Base-by-base conservation (phyloP, 306 rosid species). In the Rosa multiflora region DNA sequence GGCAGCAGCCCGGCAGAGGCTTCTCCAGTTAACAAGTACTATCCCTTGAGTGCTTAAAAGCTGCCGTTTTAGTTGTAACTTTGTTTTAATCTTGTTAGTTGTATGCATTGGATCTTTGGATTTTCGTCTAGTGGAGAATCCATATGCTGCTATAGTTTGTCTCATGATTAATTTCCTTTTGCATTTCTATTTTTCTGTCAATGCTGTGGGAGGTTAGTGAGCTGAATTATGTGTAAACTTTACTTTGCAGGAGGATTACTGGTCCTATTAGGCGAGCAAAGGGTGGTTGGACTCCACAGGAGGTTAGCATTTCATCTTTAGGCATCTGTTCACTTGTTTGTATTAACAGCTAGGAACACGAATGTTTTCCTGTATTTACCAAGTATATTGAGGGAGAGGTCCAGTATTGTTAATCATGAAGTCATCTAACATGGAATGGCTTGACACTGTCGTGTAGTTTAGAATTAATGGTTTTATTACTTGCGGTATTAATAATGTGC, bases 221-320 rank as follows among this genome's bases (percentile, higher is more conserved):
- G 70, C 82, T 75, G 77, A 74, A 29, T 70, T 74, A 51, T 71
- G 44, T 71, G 44, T 68, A 51, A 76, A 61, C 76, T 84, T 83
- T 52, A 66, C 18, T 74, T 73, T 80, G 74, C 89, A 95, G 99
- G 88, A 91, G 98, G 84, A 87, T 91, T 37, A 91, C 94, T 18
- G 98, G 99, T 75, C 99, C 99, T 59, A 91, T 95, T 78, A 94
- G 99, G 78, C 92, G 99, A 21, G 99, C 99, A 3, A 95, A 93
- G 88, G 99, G 98, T 48, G 99, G 99, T 77, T 95, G 99, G 99
- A 95, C 99, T 42, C 96, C 92, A 1, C 83, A 93, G 81, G 99
- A 95, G 96, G 99, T 95, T 77, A 52, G 73, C 42, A 58, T 81
- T 88, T 70, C 29, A 48, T 20, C 18, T 10, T 21, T 63, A 1